Evolutionary conservation across 106 monocot genomes (phyloP).

Genomic region (Allium cepa): DNA sequence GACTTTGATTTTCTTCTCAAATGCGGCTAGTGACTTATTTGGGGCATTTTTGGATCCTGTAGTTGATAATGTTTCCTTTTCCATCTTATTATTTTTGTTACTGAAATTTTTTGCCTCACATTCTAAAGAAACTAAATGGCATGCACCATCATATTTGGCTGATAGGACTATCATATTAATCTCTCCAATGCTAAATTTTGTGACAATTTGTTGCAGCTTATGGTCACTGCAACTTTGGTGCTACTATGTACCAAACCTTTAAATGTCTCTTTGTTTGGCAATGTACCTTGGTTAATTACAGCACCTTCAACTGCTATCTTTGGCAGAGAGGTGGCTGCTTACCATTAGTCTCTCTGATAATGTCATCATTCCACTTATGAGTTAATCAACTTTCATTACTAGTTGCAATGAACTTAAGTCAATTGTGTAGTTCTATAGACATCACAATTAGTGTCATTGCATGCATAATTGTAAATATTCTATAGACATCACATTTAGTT

Average conservation of each 20-base stretch:
- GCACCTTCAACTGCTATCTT: constrained; percentile 92
- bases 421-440: no score
- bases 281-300: constrained; percentile 65
- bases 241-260: constrained; percentile 67
- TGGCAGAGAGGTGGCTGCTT: constrained; percentile 80
- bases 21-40: constrained; percentile 59
- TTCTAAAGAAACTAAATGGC: neutral
- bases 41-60: constrained; percentile 86
- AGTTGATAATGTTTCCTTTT: constrained; percentile 54
- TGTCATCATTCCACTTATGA: no score
- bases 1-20: constrained; percentile 9
- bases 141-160: no score
- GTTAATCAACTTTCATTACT: no score
- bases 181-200: neutral
- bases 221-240: constrained; percentile 85
- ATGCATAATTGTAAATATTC: no score
- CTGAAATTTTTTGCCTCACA: neutral
- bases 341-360: no score
- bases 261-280: constrained; percentile 38
- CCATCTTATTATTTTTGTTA: neutral
- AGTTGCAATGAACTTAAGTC: no score
- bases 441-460: no score
- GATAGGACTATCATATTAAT: no score
- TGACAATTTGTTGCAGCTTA: constrained; percentile 50
- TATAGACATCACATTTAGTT: no score